Conservation (phyloP, 2,329 filamentous ascomycete species). For the Zarea fungicola region DNA sequence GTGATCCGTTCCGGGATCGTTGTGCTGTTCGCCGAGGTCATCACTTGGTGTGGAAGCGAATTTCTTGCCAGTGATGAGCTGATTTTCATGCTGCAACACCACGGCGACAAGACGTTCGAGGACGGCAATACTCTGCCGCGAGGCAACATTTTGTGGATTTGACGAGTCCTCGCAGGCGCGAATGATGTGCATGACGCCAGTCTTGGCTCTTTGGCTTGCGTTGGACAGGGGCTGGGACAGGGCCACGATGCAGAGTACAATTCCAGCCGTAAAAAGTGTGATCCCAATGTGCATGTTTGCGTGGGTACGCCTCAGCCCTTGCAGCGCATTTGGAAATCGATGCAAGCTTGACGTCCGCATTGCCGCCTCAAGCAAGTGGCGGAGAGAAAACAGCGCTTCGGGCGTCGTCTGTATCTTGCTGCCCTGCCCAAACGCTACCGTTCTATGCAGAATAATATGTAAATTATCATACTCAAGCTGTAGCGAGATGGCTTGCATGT, state of each 20-base stretch:
- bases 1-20: neutral
- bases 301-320: slow-evolving; percentile 6
- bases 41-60: neutral
- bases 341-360: slow-evolving; percentile 3
- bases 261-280: slow-evolving; percentile 11
- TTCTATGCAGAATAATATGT: slow-evolving; percentile 10
- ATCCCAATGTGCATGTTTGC: slow-evolving; percentile 13
- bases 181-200: slow-evolving; percentile 13
- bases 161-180: slow-evolving; percentile 5
- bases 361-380: slow-evolving; percentile 4
- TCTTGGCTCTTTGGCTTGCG: slow-evolving; percentile 6
- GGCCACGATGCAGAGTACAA: slow-evolving; percentile 11
- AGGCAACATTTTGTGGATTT: slow-evolving; percentile 1
- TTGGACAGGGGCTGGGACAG: slow-evolving; percentile 8
- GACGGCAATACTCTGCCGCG: slow-evolving; percentile 9
- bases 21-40: neutral
- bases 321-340: slow-evolving; percentile 4
- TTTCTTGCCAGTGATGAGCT: slow-evolving; percentile 8
- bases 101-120: slow-evolving; percentile 13
- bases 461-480: slow-evolving; percentile 13
- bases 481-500: slow-evolving; percentile 10
- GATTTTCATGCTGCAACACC: slow-evolving; percentile 8
- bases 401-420: slow-evolving; percentile 3
- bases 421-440: neutral
- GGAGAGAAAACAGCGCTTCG: neutral